Evolutionary conservation across 148 eudicot genomes (phyloP), one percentile per base, ranked within the genome.

Genomic region (Nyssa sinensis): DNA sequence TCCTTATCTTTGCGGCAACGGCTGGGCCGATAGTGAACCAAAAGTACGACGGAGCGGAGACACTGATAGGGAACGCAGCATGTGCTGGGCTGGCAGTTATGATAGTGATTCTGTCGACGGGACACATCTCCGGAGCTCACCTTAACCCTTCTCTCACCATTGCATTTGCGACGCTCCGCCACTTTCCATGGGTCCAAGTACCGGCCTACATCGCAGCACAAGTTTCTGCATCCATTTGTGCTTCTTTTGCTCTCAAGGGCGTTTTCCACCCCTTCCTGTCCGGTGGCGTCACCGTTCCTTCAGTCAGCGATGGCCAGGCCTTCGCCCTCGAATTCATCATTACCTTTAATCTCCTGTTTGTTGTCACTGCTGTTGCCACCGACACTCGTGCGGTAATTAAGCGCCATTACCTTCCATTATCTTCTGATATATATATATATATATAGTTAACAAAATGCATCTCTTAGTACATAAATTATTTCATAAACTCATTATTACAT

Each of bases 91-190:
- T 94, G 25, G 98, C 98, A 0, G 98, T 94, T 49, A 91, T 91
- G 95, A 85, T 94, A 11, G 91, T 91, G 32, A 94, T 94, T 69
- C 87, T 94, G 14, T 91, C 98, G 0, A 94, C 98, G 0, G 98
- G 98, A 19, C 98, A 94, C 84, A 94, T 94, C 60, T 94, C 98
- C 7, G 98, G 98, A 3, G 98, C 98, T 2, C 98, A 94, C 81
- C 86, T 94, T 55, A 94, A 94, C 80, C 98, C 98, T 0, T 85
- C 98, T 0, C 85, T 94, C 57, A 94, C 98, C 58, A 89, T 94
- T 12, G 97, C 98, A 16, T 94, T 94, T 51, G 98, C 98, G 12
- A 90, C 89, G 1, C 89, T 94, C 0, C 93, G 98, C n/a, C 97
- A 94, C 66, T 94, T 94, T 55, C 98, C 98, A 0, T 94, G 97